Evolutionary conservation across 495 filamentous ascomycete genomes (phyloP).

Genomic region (Penicillium desertorum): DNA sequence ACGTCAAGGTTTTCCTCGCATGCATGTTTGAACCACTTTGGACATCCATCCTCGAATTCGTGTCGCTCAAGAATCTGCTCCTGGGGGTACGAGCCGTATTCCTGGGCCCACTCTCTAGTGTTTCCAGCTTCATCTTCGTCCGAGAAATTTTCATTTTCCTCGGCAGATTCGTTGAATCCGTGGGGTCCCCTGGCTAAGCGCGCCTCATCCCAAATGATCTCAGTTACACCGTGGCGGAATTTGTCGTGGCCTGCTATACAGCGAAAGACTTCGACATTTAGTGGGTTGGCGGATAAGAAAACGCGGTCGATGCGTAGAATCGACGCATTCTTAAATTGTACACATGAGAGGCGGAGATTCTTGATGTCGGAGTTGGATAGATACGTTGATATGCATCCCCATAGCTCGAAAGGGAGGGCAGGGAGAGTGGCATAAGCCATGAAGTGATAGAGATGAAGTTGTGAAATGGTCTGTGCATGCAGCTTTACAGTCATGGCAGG

Average conservation of each 20-base stretch:
- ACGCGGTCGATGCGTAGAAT: slow-evolving; percentile 20
- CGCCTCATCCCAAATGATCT: slow-evolving; percentile 1
- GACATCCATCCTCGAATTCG: too few species aligned
- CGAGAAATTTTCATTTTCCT: background rate
- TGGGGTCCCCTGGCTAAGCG: too few species aligned
- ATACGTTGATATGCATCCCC: too few species aligned
- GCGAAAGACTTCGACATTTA: slow-evolving; percentile 23
- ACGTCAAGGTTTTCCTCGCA: too few species aligned
- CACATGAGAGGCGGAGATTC: slow-evolving; percentile 21
- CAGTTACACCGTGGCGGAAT: slow-evolving; percentile 12
- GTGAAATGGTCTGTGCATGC: background rate
- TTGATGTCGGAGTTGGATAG: slow-evolving; percentile 5
- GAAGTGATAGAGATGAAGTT: too few species aligned
- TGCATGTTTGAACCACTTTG: too few species aligned
- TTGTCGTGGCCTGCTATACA: slow-evolving; percentile 24
- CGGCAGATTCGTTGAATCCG: too few species aligned
- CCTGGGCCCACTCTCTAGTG: too few species aligned
- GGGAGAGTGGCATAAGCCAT: too few species aligned
- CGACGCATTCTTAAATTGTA: slow-evolving; percentile 8
- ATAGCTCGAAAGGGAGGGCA: too few species aligned
- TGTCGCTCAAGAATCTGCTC: too few species aligned
- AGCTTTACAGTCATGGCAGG: background rate
- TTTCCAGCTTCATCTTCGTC: background rate
- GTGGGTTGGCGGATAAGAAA: slow-evolving; percentile 21
- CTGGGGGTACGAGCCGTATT: too few species aligned